Conservation (phyloP, 2,329 filamentous ascomycete species). For the Neonectria neomacrospora region DNA sequence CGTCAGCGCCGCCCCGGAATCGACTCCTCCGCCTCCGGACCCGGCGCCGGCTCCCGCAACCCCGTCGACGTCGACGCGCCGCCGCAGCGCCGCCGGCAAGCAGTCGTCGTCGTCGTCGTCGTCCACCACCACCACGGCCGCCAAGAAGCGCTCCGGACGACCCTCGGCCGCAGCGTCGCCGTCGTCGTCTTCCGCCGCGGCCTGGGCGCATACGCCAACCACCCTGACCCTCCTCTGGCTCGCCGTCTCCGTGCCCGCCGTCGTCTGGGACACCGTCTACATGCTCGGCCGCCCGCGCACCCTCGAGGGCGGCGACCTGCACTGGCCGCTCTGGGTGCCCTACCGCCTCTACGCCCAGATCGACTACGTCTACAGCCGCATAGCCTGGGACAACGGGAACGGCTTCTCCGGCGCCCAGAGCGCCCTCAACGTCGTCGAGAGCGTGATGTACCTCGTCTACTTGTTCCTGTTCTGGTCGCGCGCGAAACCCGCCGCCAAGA, state of each 20-base stretch:
- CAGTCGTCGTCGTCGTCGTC: background rate
- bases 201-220: conserved; percentile 60
- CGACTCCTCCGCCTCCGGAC: conserved; percentile 31
- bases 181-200: background rate
- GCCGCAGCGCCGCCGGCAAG: conserved; percentile 29
- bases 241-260: conserved; percentile 77
- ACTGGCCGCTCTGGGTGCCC: conserved; percentile 78
- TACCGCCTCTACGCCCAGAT: conserved; percentile 84
- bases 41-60: conserved; percentile 25
- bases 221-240: conserved; percentile 73
- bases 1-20: conserved; percentile 42
- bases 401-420: conserved; percentile 85
- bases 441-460: conserved; percentile 71
- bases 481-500: conserved; percentile 29
- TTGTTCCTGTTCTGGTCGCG: conserved; percentile 50
- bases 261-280: conserved; percentile 84
- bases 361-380: conserved; percentile 85
- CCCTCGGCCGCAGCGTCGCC: background rate
- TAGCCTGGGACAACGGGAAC: conserved; percentile 72
- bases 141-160: conserved; percentile 26
- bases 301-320: conserved; percentile 80
- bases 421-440: conserved; percentile 75
- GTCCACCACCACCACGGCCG: conserved; percentile 15
- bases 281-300: conserved; percentile 82
- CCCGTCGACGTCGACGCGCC: conserved; percentile 29